Conservation (phyloP, 2,329 filamentous ascomycete genomes). For the Pseudogymnoascus sp. region DNA sequence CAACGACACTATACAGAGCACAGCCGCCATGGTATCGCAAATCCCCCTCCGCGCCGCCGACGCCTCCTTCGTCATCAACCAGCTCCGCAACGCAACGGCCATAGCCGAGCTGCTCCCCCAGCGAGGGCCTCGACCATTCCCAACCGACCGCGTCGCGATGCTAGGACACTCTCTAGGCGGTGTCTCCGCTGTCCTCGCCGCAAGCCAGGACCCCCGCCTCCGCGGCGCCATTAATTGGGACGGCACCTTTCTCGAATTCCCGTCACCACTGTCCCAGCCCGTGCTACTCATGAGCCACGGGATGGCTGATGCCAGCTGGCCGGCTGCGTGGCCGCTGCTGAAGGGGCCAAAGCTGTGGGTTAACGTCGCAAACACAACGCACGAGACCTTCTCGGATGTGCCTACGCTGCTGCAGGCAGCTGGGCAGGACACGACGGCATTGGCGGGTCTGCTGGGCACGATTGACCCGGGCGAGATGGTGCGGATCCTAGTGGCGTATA, state of each 20-base stretch:
- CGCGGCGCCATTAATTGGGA: slow-evolving; percentile 32
- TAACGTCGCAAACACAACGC: not conserved
- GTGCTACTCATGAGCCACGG: slow-evolving; percentile 24
- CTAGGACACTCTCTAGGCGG: slow-evolving; percentile 29
- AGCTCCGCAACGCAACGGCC: slow-evolving; percentile 8
- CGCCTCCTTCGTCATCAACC: slow-evolving; percentile 27
- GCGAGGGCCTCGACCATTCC: not conserved
- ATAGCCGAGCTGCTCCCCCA: slow-evolving; percentile 15
- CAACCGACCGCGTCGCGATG: slow-evolving; percentile 19
- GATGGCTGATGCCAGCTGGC: slow-evolving; percentile 1
- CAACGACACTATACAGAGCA: slow-evolving; percentile 8
- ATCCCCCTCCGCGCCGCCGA: slow-evolving; percentile 24
- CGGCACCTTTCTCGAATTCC: slow-evolving; percentile 24
- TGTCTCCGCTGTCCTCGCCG: slow-evolving; percentile 26
- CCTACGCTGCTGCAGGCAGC: not conserved
- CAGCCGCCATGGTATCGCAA: not conserved
- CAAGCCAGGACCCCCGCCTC: slow-evolving; percentile 26
- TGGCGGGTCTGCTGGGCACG: not conserved
- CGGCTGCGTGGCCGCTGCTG: not conserved
- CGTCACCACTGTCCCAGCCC: slow-evolving; percentile 33
- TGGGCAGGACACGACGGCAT: not conserved
- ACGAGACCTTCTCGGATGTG: not conserved
- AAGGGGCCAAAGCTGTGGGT: not conserved
- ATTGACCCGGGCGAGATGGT: not conserved
- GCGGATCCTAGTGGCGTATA: not conserved